Percentiles rank a stretch among this genome's conserved stretches.
phyloP scores from a whole-genome alignment of 2,329 filamentous ascomycete genomes.

The Fusarium bactridioides region DNA sequence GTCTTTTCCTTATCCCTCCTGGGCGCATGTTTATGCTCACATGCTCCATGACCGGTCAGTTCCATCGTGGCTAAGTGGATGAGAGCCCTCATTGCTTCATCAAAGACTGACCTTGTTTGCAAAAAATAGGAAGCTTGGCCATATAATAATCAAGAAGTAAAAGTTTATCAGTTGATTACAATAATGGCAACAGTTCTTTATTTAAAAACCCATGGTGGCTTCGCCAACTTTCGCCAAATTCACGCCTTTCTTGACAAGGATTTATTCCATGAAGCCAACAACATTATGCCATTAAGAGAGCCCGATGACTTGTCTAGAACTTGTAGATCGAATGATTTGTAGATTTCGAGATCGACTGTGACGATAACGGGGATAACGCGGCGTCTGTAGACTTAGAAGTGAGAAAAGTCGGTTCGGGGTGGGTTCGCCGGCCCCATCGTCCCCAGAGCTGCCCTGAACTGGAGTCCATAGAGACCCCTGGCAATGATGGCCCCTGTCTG shows the following conservation, averaged over 20 bases:
- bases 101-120: not conserved
- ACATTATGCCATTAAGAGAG: conserved; percentile 2
- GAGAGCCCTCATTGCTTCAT: not conserved
- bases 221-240: conserved; percentile 14
- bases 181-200: not conserved
- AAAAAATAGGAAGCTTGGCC: not conserved
- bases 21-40: not conserved
- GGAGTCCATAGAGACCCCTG: conserved; percentile 36
- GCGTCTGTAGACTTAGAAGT: conserved; percentile 15
- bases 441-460: conserved; percentile 25
- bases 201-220: conserved; percentile 14
- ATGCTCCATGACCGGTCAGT: not conserved
- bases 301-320: conserved; percentile 6
- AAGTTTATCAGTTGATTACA: not conserved
- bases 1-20: conserved; percentile 1
- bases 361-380: conserved; percentile 28
- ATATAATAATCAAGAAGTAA: not conserved
- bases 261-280: conserved; percentile 14
- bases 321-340: conserved; percentile 27
- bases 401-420: conserved; percentile 26
- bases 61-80: not conserved
- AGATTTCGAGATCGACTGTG: conserved; percentile 1
- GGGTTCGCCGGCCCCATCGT: conserved; percentile 26
- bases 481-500: conserved; percentile 34
- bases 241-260: conserved; percentile 18